Conservation (phyloP, 441 rosid species). For the Bruguiera hainesii region DNA sequence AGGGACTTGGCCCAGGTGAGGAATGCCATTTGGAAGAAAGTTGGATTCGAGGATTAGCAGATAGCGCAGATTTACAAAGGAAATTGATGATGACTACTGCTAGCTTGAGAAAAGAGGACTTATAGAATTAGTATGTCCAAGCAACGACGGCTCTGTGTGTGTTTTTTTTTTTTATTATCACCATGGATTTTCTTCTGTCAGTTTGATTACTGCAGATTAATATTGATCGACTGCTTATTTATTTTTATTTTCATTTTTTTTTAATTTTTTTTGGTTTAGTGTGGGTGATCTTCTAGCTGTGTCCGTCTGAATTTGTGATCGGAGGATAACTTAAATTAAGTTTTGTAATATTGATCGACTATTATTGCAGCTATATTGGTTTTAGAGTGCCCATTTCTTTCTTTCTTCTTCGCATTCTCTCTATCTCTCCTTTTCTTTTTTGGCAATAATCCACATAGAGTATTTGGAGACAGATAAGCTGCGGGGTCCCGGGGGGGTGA, state of each 20-base stretch:
- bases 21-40: conserved; percentile 77
- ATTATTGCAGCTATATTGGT: neutral
- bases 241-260: too few species aligned
- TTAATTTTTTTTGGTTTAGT: neutral
- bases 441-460: too few species aligned
- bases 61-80: neutral
- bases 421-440: neutral
- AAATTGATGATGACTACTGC: neutral
- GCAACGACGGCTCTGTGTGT: too few species aligned
- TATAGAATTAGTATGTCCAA: too few species aligned
- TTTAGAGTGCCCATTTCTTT: neutral
- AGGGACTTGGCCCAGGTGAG: conserved; percentile 76
- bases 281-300: conserved; percentile 14
- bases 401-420: neutral
- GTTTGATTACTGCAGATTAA: neutral
- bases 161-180: too few species aligned
- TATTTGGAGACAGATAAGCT: too few species aligned
- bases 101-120: neutral
- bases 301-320: conserved; percentile 19
- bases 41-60: conserved; percentile 72
- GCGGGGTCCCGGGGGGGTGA: too few species aligned
- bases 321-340: conserved; percentile 12
- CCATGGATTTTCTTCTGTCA: neutral
- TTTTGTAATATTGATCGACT: neutral
- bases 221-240: too few species aligned